Evolutionary conservation across 2,329 filamentous ascomycete species (phyloP), one percentile per base, ranked within the genome.

Genomic region (Talaromyces funiculosus): DNA sequence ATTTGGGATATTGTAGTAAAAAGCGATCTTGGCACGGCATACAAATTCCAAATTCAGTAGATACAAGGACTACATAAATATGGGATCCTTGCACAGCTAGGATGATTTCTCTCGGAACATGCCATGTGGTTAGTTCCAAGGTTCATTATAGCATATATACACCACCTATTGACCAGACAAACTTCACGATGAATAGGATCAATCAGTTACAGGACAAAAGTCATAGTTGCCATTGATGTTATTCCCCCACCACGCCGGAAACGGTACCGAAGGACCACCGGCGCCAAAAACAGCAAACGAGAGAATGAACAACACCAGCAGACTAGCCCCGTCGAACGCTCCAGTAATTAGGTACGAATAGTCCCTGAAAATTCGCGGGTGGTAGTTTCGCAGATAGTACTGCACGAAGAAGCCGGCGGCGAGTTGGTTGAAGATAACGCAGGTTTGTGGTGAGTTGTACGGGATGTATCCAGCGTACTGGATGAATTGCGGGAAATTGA

Each of bases 251-350:
- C 82, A 84, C 1, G 65, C 68, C 0, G 81, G 81, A 65, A 84
- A 83, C 0, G 78, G 74, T 9, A 72, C 67, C 0, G 77, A 67
- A 1, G 64, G 61, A 0, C 79, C 79, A 31, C 80, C 79, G 2
- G 80, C 81, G 0, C 82, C 82, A 58, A 84, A 83, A 0, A 84
- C 82, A 1, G 82, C 81, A 69, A 84, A 84, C 0, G 81, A 83
- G 12, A 84, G 70, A 42, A 84, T 78, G 57, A 84, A 84, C 2
- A 84, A 70, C 0, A 76, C 78, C 1, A 73, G 69, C 3, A 82
- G 72, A 61, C 74, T 77, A 7, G 77, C 82, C 9, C 82, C 82
- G 61, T 84, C 82, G 16, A 80, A 80, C 0, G 81, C 81, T n/a
- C 77, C 81, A 0, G 80, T 78, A 1, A 84, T 68, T 7, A 84